Base-by-base conservation (phyloP, 2,329 filamentous ascomycete genomes). In the Aspergillus persii region DNA sequence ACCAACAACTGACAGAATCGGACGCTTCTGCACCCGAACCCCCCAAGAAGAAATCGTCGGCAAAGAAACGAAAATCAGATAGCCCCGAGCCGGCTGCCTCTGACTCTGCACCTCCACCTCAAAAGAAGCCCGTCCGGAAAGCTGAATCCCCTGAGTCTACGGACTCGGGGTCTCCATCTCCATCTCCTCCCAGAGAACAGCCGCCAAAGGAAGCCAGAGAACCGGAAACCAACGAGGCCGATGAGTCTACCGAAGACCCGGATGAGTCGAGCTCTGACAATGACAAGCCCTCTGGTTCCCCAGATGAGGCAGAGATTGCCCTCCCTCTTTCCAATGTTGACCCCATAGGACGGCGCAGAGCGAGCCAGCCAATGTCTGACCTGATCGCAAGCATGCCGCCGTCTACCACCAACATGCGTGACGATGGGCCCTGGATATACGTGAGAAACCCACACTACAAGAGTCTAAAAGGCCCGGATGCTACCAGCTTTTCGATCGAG, bases 321-420 rank as follows among this genome's bases (percentile, higher is more conserved):
- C 4, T 36, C 9, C 33, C 11, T 8, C 33, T 2, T 36, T 12
- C 33, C 33, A 9, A 36, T 12, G 33, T 36, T 18, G 15, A 39
- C 29, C 47, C 49, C 54, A 1, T 50, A 12, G 11, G 55, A 62
- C 49, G 41, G 39, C 66, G 64, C 53, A 61, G 62, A 18, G 50
- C 41, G 89, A 71, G 79, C 1, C 90, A 93, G 69, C 83, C 83
- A 0, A 76, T 89, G 1, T 74, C 84, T 7, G 81, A 83, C 1
- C 96, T 96, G 66, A 74, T 95, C 2, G 60, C 76, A 8, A 86
- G 91, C 8, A 79, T 93, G 0, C 88, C 89, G 0, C 90, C 91
- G 0, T 81, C 83, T 3, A 88, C 83, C 1, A 90, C 87, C 1
- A 73, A 79, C 2, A 71, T 76, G 3, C 74, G 72, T 1, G 68